phyloP scores from a whole-genome alignment of 2,329 filamentous ascomycete species.

The Emericellopsis atlantica region DNA sequence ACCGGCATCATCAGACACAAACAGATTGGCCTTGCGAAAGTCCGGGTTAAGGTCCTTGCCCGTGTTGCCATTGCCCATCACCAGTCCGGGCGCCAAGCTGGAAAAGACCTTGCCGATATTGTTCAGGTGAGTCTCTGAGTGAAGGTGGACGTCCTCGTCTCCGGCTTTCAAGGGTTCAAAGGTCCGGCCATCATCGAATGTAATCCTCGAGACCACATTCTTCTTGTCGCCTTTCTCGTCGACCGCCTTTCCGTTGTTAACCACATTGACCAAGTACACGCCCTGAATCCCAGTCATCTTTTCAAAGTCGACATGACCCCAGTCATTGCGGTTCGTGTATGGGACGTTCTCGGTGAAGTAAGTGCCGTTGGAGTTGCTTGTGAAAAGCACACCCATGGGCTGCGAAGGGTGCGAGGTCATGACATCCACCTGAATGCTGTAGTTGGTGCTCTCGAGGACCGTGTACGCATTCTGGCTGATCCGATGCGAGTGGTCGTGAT shows the following conservation, averaged over 20 bases:
- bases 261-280: slow-evolving; percentile 78
- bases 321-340: slow-evolving; percentile 73
- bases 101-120: slow-evolving; percentile 85
- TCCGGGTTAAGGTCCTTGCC: slow-evolving; percentile 54
- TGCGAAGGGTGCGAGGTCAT: slow-evolving; percentile 53
- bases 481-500: slow-evolving; percentile 51
- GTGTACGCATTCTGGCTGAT: slow-evolving; percentile 83
- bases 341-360: slow-evolving; percentile 89
- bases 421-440: slow-evolving; percentile 95
- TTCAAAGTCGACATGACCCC: slow-evolving; percentile 84
- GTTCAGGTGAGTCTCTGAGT: slow-evolving; percentile 76
- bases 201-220: slow-evolving; percentile 69
- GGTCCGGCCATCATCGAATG: slow-evolving; percentile 86
- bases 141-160: slow-evolving; percentile 65
- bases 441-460: slow-evolving; percentile 88
- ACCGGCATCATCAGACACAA: slow-evolving; percentile 83
- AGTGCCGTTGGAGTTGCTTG: slow-evolving; percentile 93
- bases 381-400: slow-evolving; percentile 80
- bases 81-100: slow-evolving; percentile 80
- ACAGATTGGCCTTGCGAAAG: slow-evolving; percentile 67
- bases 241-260: slow-evolving; percentile 75
- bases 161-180: slow-evolving; percentile 63
- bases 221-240: slow-evolving; percentile 43
- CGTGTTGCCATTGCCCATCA: slow-evolving; percentile 90
- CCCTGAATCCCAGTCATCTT: slow-evolving; percentile 87